phyloP scores from a whole-genome alignment of 2,329 filamentous ascomycete species.

The Plenodomus lindquistii region DNA sequence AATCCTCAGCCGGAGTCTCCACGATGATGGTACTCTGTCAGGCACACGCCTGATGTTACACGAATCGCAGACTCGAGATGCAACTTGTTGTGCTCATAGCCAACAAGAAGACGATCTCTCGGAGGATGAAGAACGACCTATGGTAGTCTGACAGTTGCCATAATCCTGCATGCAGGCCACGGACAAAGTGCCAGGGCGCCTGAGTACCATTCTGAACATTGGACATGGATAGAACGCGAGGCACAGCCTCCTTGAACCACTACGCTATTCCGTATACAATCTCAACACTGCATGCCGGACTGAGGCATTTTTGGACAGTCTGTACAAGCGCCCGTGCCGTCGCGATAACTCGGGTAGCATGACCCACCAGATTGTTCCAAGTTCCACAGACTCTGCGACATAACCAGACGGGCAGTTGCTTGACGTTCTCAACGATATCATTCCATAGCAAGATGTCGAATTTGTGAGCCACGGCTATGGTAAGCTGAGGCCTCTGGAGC shows the following conservation, averaged over 20 bases:
- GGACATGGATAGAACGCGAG: constrained; percentile 8
- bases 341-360: constrained; percentile 16
- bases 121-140: not conserved
- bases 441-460: too few relatives aligned
- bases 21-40: not conserved
- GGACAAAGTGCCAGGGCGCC: not conserved
- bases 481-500: too few relatives aligned
- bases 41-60: not conserved
- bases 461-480: too few relatives aligned
- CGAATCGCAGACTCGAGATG: too few relatives aligned
- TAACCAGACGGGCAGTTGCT: constrained; percentile 8
- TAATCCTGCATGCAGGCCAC: not conserved
- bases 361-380: constrained; percentile 8
- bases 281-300: constrained; percentile 6
- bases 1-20: not conserved
- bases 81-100: too few relatives aligned
- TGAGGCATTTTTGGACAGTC: constrained; percentile 11
- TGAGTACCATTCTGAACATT: constrained; percentile 3
- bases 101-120: not conserved
- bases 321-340: constrained; percentile 14
- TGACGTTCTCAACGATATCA: constrained; percentile 10
- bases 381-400: constrained; percentile 8
- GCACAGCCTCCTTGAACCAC: constrained; percentile 9
- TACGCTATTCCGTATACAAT: constrained; percentile 13
- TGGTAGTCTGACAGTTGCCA: too few relatives aligned